Conservation (phyloP, 257 asterid species). For the Nicotiana otophora region DNA sequence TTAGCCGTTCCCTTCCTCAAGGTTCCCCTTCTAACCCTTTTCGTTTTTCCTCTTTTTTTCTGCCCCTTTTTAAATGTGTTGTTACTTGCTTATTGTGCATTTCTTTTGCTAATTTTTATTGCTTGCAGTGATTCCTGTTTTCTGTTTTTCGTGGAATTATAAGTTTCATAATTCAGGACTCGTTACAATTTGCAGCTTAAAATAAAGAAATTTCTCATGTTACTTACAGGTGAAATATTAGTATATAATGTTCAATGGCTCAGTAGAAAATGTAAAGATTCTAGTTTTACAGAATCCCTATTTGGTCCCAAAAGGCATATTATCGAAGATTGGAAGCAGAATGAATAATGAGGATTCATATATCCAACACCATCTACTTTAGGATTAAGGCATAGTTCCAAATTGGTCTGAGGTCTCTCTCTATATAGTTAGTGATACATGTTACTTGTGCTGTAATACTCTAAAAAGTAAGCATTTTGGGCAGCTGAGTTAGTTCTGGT, state of each 20-base stretch:
- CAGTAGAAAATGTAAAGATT: background rate
- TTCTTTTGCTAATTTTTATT: background rate
- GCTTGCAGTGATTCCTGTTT: background rate
- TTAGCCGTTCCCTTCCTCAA: slow-evolving; percentile 65
- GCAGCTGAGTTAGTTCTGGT: background rate
- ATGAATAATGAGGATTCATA: background rate
- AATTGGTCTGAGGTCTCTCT: background rate
- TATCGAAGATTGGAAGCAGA: background rate
- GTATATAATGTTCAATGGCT: background rate
- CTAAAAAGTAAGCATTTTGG: background rate
- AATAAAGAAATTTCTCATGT: background rate
- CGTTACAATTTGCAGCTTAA: background rate
- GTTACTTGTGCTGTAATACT: background rate
- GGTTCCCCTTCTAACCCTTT: slow-evolving; percentile 28
- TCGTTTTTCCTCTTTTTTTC: background rate
- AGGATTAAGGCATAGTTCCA: background rate
- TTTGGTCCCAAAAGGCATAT: background rate
- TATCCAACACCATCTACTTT: background rate
- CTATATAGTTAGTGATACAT: background rate
- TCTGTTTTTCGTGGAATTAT: background rate
- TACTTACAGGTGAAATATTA: background rate
- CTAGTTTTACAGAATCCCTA: background rate
- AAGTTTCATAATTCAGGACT: background rate
- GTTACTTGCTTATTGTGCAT: background rate
- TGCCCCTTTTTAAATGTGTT: background rate